phyloP scores from a whole-genome alignment of 2,329 filamentous ascomycete genomes.

The Colletotrichum musae region DNA sequence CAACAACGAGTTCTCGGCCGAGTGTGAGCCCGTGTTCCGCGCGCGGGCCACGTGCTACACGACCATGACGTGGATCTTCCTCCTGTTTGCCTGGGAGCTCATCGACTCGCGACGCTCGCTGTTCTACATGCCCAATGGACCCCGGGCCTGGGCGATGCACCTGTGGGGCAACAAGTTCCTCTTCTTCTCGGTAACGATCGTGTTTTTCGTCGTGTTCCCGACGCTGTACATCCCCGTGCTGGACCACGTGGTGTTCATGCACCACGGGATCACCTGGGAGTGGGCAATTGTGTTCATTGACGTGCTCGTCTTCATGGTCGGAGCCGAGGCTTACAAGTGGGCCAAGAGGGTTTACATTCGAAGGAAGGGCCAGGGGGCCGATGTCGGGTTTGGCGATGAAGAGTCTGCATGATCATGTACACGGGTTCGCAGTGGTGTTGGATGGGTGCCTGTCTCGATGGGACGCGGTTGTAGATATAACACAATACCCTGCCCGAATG shows the following conservation, averaged over 20 bases:
- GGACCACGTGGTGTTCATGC: constrained; percentile 72
- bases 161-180: constrained; percentile 82
- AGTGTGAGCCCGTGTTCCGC: constrained; percentile 76
- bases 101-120: constrained; percentile 80
- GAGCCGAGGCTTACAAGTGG: constrained; percentile 78
- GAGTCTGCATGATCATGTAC: neutral
- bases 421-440: no score
- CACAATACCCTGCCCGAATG: no score
- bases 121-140: constrained; percentile 79
- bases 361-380: constrained; percentile 34
- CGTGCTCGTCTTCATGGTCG: constrained; percentile 69
- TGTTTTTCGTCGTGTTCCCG: constrained; percentile 65
- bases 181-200: constrained; percentile 72
- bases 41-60: constrained; percentile 82
- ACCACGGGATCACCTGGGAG: constrained; percentile 73
- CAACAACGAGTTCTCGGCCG: constrained; percentile 68
- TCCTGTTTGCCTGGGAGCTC: constrained; percentile 86
- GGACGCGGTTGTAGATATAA: no score
- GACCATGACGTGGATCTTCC: constrained; percentile 81
- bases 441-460: no score
- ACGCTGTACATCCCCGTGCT: constrained; percentile 72
- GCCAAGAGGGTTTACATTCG: constrained; percentile 71
- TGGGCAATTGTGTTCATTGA: constrained; percentile 67
- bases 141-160: constrained; percentile 76
- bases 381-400: constrained; percentile 10